Conservation (phyloP, 495 filamentous ascomycete genomes). For the Pyronema omphalodes region DNA sequence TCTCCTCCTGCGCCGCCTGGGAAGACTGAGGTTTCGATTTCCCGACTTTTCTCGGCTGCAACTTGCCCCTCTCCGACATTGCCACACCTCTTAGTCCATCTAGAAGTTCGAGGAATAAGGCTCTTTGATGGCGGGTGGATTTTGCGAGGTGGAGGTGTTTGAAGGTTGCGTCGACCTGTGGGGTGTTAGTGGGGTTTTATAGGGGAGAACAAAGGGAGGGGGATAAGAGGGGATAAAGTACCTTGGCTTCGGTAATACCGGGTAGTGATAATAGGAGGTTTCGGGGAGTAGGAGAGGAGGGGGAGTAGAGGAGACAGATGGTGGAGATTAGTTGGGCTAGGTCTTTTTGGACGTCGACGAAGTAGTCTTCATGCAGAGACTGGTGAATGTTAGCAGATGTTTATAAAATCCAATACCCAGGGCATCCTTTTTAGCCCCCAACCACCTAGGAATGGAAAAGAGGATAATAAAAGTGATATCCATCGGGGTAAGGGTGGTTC, state of each 20-base stretch:
- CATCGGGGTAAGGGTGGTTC: conserved; percentile 34
- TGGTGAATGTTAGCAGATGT: conserved; percentile 24
- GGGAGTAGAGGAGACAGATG: conserved; percentile 57
- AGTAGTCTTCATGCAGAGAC: conserved; percentile 83
- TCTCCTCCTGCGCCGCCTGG: conserved; percentile 29
- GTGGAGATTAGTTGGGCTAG: conserved; percentile 72
- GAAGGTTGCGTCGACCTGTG: conserved; percentile 38
- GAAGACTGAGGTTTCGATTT: neutral
- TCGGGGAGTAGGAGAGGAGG: conserved; percentile 39
- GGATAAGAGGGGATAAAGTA: no score
- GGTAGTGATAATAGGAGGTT: conserved; percentile 36
- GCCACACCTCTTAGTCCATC: conserved; percentile 72
- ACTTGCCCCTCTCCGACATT: conserved; percentile 80
- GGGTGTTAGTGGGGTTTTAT: no score
- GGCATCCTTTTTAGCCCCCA: neutral
- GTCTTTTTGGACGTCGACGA: conserved; percentile 90
- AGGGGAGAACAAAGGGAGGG: no score
- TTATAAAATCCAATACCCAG: conserved; percentile 28
- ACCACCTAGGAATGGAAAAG: neutral
- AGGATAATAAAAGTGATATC: neutral
- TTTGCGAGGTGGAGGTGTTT: conserved; percentile 32
- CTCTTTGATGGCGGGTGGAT: conserved; percentile 56
- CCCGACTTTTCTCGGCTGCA: conserved; percentile 37
- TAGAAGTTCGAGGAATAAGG: conserved; percentile 68
- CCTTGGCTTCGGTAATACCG: conserved; percentile 34